phyloP scores from a whole-genome alignment of 495 filamentous ascomycete genomes.

The Penicillium alfredii region DNA sequence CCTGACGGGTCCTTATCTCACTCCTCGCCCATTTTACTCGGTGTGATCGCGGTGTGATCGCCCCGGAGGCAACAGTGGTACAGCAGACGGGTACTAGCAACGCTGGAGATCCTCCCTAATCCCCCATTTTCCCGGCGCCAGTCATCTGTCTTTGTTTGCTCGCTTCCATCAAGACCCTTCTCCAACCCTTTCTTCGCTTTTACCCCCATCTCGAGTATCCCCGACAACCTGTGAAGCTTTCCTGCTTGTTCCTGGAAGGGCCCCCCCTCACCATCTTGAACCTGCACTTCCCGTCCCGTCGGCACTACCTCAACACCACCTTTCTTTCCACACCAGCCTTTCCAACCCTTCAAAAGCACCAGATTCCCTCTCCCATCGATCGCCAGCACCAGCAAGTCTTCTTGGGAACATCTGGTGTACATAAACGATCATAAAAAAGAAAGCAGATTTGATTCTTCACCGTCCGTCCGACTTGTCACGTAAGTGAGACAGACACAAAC shows the following conservation, averaged over 20 bases:
- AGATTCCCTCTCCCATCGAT: slow-evolving; percentile 38
- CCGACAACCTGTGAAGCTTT: slow-evolving; percentile 12
- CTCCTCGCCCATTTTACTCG: background rate
- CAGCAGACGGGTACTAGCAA: background rate
- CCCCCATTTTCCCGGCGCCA: background rate
- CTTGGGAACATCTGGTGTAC: slow-evolving; percentile 85
- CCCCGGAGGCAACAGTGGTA: background rate
- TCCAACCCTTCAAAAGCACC: slow-evolving; percentile 36
- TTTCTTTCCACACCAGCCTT: slow-evolving; percentile 34
- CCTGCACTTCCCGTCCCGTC: slow-evolving; percentile 27
- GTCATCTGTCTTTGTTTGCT: background rate
- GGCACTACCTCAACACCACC: slow-evolving; percentile 24
- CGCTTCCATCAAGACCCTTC: background rate
- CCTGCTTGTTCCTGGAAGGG: slow-evolving; percentile 12
- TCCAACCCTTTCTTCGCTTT: background rate
- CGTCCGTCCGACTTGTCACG: slow-evolving; percentile 31
- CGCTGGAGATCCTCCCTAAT: slow-evolving; percentile 6
- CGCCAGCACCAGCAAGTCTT: slow-evolving; percentile 83
- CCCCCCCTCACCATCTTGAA: slow-evolving; percentile 15
- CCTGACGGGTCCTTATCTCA: background rate
- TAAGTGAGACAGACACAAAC: slow-evolving; percentile 30
- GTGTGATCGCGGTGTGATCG: too few relatives aligned
- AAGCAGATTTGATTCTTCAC: slow-evolving; percentile 40
- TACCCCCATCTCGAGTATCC: slow-evolving; percentile 16
- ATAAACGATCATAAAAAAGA: slow-evolving; percentile 63